A percentile compares a stretch with the other conserved stretches of the same genome.
Conservation (phyloP, 257 asterid species). For the Echites panduratus region DNA sequence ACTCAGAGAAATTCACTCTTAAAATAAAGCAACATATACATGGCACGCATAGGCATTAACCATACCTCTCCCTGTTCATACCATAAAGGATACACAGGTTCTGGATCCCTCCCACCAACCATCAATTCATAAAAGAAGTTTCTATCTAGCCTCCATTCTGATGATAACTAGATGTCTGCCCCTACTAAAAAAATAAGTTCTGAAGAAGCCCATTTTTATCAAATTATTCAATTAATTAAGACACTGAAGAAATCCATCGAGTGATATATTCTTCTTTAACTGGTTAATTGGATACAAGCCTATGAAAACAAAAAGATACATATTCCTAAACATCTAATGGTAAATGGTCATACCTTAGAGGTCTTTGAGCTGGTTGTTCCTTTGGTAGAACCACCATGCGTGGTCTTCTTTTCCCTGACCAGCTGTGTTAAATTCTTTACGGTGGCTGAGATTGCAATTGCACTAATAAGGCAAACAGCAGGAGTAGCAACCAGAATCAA, state of each 20-base stretch:
- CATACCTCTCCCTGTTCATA: background rate
- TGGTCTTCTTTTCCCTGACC: slow-evolving; percentile 64
- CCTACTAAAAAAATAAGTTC: background rate
- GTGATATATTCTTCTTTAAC: background rate
- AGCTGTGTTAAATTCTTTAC: slow-evolving; percentile 82
- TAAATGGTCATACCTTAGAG: slow-evolving; percentile 53
- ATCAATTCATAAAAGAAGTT: background rate
- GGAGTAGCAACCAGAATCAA: slow-evolving; percentile 97
- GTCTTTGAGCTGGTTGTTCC: slow-evolving; percentile 66
- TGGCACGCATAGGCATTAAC: background rate
- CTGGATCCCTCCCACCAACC: background rate
- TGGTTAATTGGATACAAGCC: background rate
- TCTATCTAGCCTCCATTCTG: background rate
- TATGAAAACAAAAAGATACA: background rate
- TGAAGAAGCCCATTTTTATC: background rate
- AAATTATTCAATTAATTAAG: too few species aligned
- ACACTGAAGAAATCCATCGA: background rate
- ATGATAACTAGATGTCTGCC: background rate
- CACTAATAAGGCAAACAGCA: slow-evolving; percentile 95
- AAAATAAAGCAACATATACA: background rate
- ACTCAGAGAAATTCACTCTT: background rate
- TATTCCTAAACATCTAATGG: slow-evolving; percentile 5
- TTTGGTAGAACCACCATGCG: slow-evolving; percentile 52
- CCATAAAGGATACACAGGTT: background rate
- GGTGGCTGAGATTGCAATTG: slow-evolving; percentile 97